These are phyloP conservation scores for Mentha longifolia DNA, from an alignment of 257 asterid genomes.

Conservation along the genomic window DNA sequence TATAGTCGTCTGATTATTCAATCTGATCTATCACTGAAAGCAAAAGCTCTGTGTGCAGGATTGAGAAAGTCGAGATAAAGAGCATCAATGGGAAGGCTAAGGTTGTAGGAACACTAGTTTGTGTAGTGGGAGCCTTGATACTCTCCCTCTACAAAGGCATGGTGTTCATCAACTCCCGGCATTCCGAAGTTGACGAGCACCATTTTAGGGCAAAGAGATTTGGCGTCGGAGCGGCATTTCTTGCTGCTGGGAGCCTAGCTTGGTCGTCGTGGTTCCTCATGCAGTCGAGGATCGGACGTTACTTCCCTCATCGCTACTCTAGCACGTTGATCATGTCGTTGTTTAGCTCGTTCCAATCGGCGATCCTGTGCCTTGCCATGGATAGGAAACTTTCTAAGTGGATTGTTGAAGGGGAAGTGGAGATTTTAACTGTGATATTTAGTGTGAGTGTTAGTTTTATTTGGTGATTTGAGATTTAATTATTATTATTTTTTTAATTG, in stretches of 20 bases:
- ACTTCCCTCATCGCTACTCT: slow-evolving; percentile 63
- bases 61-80: slow-evolving; percentile 61
- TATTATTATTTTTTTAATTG: no score
- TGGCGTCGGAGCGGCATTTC: slow-evolving; percentile 61
- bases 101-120: slow-evolving; percentile 55
- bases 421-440: slow-evolving; percentile 52
- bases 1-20: no score
- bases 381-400: slow-evolving; percentile 57
- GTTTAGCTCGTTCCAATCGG: slow-evolving; percentile 67
- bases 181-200: slow-evolving; percentile 16
- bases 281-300: slow-evolving; percentile 62
- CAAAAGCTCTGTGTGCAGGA: slow-evolving; percentile 37
- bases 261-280: slow-evolving; percentile 85
- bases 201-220: slow-evolving; percentile 28
- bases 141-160: slow-evolving; percentile 69
- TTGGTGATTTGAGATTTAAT: no score
- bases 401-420: slow-evolving; percentile 55
- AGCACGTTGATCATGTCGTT: slow-evolving; percentile 72
- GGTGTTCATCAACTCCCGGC: slow-evolving; percentile 29
- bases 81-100: slow-evolving; percentile 62
- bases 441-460: slow-evolving; percentile 50
- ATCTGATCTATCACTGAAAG: no score
- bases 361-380: slow-evolving; percentile 43
- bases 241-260: slow-evolving; percentile 51
- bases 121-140: slow-evolving; percentile 57